These are phyloP conservation scores for Letharia columbiana DNA, from an alignment of 495 filamentous ascomycete species.

Conservation along the genomic window DNA sequence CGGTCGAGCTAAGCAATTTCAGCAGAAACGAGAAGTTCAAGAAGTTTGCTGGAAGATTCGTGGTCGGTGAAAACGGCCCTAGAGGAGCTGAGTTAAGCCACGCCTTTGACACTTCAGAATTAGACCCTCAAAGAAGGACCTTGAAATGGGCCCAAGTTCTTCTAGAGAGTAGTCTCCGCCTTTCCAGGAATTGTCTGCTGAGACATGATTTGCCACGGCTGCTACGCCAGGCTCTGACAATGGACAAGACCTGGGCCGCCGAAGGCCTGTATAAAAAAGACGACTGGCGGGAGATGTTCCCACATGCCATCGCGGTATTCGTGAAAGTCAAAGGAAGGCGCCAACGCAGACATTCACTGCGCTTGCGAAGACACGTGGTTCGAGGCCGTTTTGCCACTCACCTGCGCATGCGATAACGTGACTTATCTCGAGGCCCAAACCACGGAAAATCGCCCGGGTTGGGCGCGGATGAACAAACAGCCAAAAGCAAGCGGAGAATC, in stretches of 20 bases:
- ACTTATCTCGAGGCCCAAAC: neutral
- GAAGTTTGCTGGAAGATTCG: constrained; percentile 6
- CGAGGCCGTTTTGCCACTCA: neutral
- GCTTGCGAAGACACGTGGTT: neutral
- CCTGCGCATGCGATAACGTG: neutral
- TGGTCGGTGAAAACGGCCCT: neutral
- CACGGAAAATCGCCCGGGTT: neutral
- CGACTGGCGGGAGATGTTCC: constrained; percentile 1
- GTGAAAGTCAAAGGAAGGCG: neutral
- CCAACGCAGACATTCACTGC: neutral
- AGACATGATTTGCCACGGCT: constrained; percentile 5
- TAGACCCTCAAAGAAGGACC: neutral
- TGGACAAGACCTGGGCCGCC: constrained; percentile 18
- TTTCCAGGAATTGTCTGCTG: constrained; percentile 7
- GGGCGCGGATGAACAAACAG: neutral
- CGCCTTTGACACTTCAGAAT: neutral
- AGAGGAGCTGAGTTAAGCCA: neutral
- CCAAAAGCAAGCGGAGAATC: neutral
- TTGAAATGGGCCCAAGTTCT: neutral
- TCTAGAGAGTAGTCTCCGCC: constrained; percentile 9
- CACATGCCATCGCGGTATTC: constrained; percentile 3
- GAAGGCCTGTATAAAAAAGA: constrained; percentile 10
- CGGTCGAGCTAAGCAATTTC: neutral
- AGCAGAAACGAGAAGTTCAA: neutral
- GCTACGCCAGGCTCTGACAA: constrained; percentile 17